Base-by-base conservation (phyloP, 805 yeast species). In the Monosporozyma servazzii region DNA sequence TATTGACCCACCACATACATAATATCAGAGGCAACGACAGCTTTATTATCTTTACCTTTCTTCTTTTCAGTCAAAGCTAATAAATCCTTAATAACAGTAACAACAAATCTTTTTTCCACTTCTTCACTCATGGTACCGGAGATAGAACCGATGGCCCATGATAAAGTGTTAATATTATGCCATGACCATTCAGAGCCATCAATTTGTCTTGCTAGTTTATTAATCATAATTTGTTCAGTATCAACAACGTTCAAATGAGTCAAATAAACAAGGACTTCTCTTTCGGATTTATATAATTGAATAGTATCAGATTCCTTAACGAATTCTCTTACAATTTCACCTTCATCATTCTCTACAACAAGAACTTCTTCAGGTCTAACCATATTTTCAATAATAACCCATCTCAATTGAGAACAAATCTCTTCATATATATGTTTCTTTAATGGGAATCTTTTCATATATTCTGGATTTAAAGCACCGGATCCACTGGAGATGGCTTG, bases 1-100 rank as follows among this genome's bases (percentile, higher is more conserved):
- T 93, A 93, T 72, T 93, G 99, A 47, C 99, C 99, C 55, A 93
- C 99, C 71, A 93, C 93, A 73, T 93, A 93, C 99, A 93, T 93
- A 65, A 93, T 93, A 68, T 93, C 91, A n/a, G 98, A 93, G 9
- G 99, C 99, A 52, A 93, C 98, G 51, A 93, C 97, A 1, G 99
- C 99, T 70, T 93, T 93, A 71, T 93, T 93, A 70, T 89, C 97
- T 67, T 93, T 93, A 57, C 99, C 99, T 57, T 95, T 81, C 72
- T 90, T 93, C 85, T 86, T 85, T 65, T 91, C 98, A 4, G 99
- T 93, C 58, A 93, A 77, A 0, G 93, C 86, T 55, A 93, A 76
- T 58, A 93, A 74, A 65, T 91, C 97, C 70, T 88, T 93, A 60
- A 93, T 91, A 31, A 93, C 97, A 15, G 88, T 79, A 41, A 93